Conservation (phyloP, 148 eudicot species). For the Rhododendron griersonianum region DNA sequence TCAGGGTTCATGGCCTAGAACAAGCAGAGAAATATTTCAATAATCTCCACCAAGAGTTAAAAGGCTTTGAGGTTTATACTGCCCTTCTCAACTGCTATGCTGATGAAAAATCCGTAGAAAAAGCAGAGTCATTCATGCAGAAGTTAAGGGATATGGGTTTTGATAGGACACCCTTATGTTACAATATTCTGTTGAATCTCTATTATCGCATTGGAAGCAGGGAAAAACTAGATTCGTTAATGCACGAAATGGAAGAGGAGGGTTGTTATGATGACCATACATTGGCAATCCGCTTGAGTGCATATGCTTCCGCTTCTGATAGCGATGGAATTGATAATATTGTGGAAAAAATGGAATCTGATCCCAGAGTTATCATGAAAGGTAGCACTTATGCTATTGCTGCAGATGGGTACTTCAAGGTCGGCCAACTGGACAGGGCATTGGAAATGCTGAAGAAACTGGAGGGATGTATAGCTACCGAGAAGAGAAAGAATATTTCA, state of each 20-base stretch:
- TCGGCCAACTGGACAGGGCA: slow-evolving; percentile 25
- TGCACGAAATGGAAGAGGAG: slow-evolving; percentile 31
- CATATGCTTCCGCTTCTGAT: slow-evolving; percentile 29
- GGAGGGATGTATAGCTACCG: slow-evolving; percentile 10
- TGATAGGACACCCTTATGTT: slow-evolving; percentile 15
- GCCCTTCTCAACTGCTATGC: slow-evolving; percentile 38
- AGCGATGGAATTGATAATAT: slow-evolving; percentile 24
- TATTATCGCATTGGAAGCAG: slow-evolving; percentile 17
- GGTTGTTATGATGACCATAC: slow-evolving; percentile 21
- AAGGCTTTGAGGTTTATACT: slow-evolving; percentile 19
- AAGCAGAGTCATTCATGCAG: slow-evolving; percentile 39
- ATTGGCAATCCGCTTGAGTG: slow-evolving; percentile 18
- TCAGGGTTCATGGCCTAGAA: slow-evolving; percentile 28
- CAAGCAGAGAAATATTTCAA: slow-evolving; percentile 29
- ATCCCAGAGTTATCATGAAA: slow-evolving; percentile 9
- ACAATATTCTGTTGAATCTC: slow-evolving; percentile 36
- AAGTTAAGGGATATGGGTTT: slow-evolving; percentile 26
- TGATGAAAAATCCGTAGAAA: slow-evolving; percentile 27
- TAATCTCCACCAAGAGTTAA: slow-evolving; percentile 22
- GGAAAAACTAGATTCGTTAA: slow-evolving; percentile 25
- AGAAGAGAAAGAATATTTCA: neutral
- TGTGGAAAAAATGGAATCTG: slow-evolving; percentile 24
- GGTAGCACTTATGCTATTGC: slow-evolving; percentile 17
- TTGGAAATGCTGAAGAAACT: slow-evolving; percentile 22
- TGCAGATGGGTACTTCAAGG: slow-evolving; percentile 25